phyloP scores from a whole-genome alignment of 73 alveolate species.

The Paramecium sonneborni region DNA sequence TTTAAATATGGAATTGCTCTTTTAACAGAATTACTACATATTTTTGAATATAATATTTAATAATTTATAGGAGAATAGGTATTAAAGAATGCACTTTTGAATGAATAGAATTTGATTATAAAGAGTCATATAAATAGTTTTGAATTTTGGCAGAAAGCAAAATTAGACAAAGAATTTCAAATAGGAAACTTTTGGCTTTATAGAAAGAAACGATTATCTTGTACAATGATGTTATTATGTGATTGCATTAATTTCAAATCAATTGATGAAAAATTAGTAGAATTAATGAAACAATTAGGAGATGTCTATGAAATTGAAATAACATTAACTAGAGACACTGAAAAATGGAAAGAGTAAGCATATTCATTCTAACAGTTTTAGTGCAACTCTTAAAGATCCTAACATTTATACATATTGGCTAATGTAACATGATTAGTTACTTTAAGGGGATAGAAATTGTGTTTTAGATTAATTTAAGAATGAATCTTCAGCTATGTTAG shows the following conservation, averaged over 20 bases:
- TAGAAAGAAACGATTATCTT: slow-evolving; percentile 65
- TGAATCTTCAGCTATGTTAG: neutral
- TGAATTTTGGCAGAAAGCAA: slow-evolving; percentile 53
- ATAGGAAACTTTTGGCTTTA: slow-evolving; percentile 46
- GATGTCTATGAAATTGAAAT: slow-evolving; percentile 62
- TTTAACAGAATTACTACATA: slow-evolving; percentile 61
- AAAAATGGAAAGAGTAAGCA: slow-evolving; percentile 44
- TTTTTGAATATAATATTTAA: slow-evolving; percentile 59
- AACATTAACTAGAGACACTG: slow-evolving; percentile 63
- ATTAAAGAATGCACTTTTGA: slow-evolving; percentile 29
- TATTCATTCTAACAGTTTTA: neutral
- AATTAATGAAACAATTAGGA: slow-evolving; percentile 56
- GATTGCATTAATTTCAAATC: slow-evolving; percentile 63
- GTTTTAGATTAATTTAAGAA: neutral
- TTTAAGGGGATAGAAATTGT: slow-evolving; percentile 5
- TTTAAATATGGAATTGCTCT: slow-evolving; percentile 66
- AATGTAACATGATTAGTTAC: slow-evolving; percentile 7
- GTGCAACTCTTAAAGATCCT: slow-evolving; percentile 28
- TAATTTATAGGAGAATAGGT: slow-evolving; percentile 51
- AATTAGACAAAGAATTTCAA: neutral
- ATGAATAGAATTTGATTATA: slow-evolving; percentile 66
- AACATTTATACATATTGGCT: slow-evolving; percentile 56
- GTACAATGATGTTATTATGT: slow-evolving; percentile 69
- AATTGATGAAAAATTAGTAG: slow-evolving; percentile 32
- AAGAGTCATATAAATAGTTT: slow-evolving; percentile 58